Evolutionary conservation across 2,329 filamentous ascomycete genomes (phyloP), one percentile per base, ranked within the genome.

Genomic region (Cladosporium colombiae): DNA sequence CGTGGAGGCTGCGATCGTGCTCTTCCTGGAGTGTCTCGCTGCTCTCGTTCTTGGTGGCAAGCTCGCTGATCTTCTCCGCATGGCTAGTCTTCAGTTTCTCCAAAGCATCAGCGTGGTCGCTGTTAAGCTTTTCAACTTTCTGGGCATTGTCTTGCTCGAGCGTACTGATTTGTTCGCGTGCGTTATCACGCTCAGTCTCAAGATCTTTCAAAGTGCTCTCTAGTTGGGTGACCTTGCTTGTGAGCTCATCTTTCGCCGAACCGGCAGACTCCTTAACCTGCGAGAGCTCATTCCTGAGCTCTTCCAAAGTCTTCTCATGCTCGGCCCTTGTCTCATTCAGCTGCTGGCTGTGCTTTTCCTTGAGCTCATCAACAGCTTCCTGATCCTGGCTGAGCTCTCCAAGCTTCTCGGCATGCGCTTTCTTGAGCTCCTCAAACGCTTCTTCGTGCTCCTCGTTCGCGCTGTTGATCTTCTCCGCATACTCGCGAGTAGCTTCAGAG

Each of bases 381-480:
- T 37, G 61, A 13, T 37, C 60, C 29, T 67, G 53, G 13, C 55
- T 65, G 1, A 65, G 35, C 44, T 64, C 35, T 57, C 68, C 67
- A 14, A 69, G 58, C 23, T 72, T 66, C 21, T 65, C 57, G n/a
- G 61, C 61, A 68, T 64, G 63, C 67, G 66, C 37, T 61, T 67
- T 27, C 35, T 63, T 63, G 1, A 56, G 50, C 21, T 65, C 35
- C 56, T 60, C 63, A 14, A 59, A 46, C 16, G 53, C 57, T 40
- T 31, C 35, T 7, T 65, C 44, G 46, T 65, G 63, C 31, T 53
- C 55, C n/a, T 60, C 27, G 55, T 65, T 59, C 23, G 55, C 59
- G 33, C 63, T 60, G 46, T 33, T 53, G 63, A 59, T 65, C 55
- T 65, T 65, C 56, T 53, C 57, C 7, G 55, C 63, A 37, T 60